phyloP scores from a whole-genome alignment of 768 basidiomycete genomes.

The Mycena rosella region DNA sequence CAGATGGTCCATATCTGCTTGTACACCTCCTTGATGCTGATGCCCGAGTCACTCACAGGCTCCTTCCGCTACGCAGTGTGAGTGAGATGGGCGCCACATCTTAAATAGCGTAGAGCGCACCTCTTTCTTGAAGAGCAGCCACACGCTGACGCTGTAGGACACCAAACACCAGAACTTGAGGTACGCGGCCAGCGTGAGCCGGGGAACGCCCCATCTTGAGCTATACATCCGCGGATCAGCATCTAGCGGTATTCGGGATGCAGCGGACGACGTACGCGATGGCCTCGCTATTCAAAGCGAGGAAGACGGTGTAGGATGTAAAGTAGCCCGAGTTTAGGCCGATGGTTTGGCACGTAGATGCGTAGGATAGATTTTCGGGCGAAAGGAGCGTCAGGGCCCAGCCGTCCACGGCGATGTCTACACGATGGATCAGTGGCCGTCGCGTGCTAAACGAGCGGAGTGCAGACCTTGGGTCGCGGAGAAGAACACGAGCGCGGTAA shows the following conservation, averaged over 20 bases:
- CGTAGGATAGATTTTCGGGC: constrained; percentile 94
- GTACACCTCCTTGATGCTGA: constrained; percentile 92
- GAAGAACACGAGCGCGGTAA: constrained; percentile 91
- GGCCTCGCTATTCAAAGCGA: constrained; percentile 94
- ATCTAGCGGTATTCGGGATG: not conserved
- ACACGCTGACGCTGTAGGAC: constrained; percentile 87
- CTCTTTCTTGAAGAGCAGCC: constrained; percentile 94
- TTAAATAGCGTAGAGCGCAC: constrained; percentile 54
- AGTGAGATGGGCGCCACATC: not conserved
- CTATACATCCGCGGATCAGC: constrained; percentile 48
- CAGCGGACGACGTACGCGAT: constrained; percentile 72
- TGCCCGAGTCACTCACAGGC: constrained; percentile 76
- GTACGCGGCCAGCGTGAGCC: constrained; percentile 81
- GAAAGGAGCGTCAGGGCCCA: constrained; percentile 91
- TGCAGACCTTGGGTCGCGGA: constrained; percentile 94
- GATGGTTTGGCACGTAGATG: constrained; percentile 97
- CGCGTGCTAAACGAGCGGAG: not conserved
- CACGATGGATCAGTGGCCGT: constrained; percentile 29
- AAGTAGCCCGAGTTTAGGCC: constrained; percentile 97
- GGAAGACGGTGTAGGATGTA: constrained; percentile 95
- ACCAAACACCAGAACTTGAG: constrained; percentile 89
- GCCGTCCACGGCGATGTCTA: constrained; percentile 97
- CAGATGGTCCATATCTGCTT: constrained; percentile 95
- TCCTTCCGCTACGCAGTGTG: constrained; percentile 74
- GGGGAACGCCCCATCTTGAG: constrained; percentile 81